Percentiles rank a stretch among this genome's conserved stretches.
Evolutionary conservation across 1,139 yeast species (phyloP).

Genomic region (Yamadazyma blattariae): DNA sequence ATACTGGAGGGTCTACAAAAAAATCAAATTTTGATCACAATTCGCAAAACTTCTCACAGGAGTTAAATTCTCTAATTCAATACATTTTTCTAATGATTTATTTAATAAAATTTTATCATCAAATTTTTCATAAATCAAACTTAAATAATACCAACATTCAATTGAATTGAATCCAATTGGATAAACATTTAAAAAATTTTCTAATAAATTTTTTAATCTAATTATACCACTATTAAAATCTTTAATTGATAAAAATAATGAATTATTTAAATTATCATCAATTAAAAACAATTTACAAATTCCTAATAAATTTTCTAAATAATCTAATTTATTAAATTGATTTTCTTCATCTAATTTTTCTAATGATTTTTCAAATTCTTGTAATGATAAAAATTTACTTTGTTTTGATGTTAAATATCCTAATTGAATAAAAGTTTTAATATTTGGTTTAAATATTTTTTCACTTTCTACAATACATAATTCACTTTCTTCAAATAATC

Average conservation of each 20-base stretch:
- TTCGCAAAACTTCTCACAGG: constrained; percentile 50
- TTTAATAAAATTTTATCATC: constrained; percentile 55
- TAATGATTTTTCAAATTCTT: constrained; percentile 68
- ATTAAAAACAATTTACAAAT: constrained; percentile 54
- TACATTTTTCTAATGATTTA: constrained; percentile 60
- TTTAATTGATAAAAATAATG: constrained; percentile 40
- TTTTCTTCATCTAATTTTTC: constrained; percentile 30
- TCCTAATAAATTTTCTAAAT: constrained; percentile 65
- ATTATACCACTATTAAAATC: constrained; percentile 67
- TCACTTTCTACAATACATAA: constrained; percentile 77
- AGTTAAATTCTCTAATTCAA: constrained; percentile 63
- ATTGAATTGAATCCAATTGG: constrained; percentile 55
- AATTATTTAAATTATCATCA: constrained; percentile 33
- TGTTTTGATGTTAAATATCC: constrained; percentile 47
- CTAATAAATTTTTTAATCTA: constrained; percentile 61
- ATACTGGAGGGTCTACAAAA: too few relatives aligned
- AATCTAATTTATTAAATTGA: constrained; percentile 30
- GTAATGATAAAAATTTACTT: constrained; percentile 50
- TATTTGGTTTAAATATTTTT: constrained; percentile 45
- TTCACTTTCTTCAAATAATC: constrained; percentile 58
- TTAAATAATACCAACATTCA: constrained; percentile 74
- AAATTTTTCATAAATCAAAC: constrained; percentile 60
- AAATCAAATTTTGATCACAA: constrained; percentile 14
- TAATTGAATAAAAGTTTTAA: constrained; percentile 52
- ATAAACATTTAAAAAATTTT: constrained; percentile 44